Base-by-base conservation (phyloP, 208 protist genomes). In the Acanthamoeba triangularis region DNA sequence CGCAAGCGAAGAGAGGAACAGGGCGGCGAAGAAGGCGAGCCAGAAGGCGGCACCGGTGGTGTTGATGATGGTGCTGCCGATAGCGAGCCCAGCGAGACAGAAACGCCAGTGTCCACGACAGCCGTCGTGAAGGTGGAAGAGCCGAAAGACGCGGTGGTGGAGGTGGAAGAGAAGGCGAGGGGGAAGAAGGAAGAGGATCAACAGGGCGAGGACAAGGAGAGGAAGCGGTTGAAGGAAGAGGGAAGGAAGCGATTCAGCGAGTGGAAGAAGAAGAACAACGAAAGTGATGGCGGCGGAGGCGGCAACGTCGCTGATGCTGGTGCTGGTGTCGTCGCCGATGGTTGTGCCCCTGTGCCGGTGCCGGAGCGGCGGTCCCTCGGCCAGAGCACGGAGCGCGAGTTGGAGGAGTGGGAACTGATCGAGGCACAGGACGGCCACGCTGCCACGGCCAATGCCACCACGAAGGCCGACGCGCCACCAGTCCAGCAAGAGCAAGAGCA, bases 201-300 rank as follows among this genome's bases (percentile, higher is more conserved):
- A 13, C 3, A 65, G 47, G 16, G 4, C 28, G 82, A 90, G 3
- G 49, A 47, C 56, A 61, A 2, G 28, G 82, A 93, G 47, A 93
- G 56, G 87, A 52, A 93, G 47, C 56, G 37, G 33, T 41, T 93
- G 30, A 69, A 76, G 35, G 56, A 93, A 33, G 56, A 93, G 30
- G 87, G 84, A 23, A 65, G 84, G 84, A 91, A 91, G 84, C 84
- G 84, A n/a, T 91, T 91, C 61, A 41, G 41, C 30, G 84, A 91
- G 52, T 69, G 84, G 84, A 91, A 91, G 54, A 63, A 69, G 52
- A 91, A 41, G 56, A 61, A 61, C 56, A 8, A 61, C 14, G 35
- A 47, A 54, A 8, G 30, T 11, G 30, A n/a, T n/a, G n/a, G 84
- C 56, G 84, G 10, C n/a, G 84, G 25, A 18, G 84, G 18, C 52